phyloP scores from a whole-genome alignment of 768 basidiomycete genomes.

The Pholiota molesta region DNA sequence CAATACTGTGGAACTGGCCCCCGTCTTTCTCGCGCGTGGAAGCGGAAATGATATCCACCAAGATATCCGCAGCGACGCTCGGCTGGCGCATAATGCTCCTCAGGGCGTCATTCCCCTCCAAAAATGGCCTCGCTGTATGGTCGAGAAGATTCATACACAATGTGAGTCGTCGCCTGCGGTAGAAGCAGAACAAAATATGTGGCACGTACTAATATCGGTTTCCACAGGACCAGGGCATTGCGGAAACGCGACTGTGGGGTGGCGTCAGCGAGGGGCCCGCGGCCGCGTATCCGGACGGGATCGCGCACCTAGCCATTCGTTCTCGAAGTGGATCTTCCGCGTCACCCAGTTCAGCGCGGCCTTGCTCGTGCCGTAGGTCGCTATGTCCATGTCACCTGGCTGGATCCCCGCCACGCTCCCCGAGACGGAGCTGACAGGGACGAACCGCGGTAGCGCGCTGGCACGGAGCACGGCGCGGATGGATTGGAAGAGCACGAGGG shows the following conservation, averaged over 20 bases:
- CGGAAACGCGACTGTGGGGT: conserved; percentile 5
- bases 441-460: conserved; percentile 2
- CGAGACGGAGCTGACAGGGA: not conserved
- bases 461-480: conserved; percentile 4
- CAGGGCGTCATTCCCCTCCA: not conserved
- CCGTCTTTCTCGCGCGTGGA: conserved; percentile 12
- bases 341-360: not conserved
- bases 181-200: not conserved
- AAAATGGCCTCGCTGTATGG: not conserved
- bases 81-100: not conserved
- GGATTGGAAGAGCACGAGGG: conserved; percentile 6
- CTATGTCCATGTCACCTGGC: not conserved
- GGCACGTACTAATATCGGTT: conserved; percentile 9
- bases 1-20: conserved; percentile 13
- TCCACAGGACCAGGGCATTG: conserved; percentile 7
- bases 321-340: not conserved
- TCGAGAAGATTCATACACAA: not conserved
- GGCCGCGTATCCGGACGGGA: too few species aligned
- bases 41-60: conserved; percentile 8
- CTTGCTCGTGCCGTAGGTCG: not conserved
- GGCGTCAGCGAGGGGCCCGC: not conserved
- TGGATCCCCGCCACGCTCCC: not conserved
- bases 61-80: not conserved
- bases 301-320: conserved; percentile 4
- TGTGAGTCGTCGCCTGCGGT: not conserved